Conservation (phyloP, 352 stramenopile species). For the Pythium insidiosum region DNA sequence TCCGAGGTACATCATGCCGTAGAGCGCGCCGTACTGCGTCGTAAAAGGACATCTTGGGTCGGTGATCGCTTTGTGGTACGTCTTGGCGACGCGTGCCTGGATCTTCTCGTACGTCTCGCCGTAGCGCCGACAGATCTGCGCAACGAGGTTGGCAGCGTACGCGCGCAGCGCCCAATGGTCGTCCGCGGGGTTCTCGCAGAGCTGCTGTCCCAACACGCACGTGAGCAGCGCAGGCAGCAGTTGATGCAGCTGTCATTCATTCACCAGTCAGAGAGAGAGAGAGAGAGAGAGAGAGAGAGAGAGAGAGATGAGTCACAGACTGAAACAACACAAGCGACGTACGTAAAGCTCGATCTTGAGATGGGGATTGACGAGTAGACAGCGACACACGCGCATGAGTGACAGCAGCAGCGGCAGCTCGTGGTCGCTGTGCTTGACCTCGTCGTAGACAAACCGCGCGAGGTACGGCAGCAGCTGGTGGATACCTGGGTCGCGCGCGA, state of each 20-base stretch:
- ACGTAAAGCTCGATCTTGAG: slow-evolving; percentile 92
- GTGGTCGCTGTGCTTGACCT: slow-evolving; percentile 80
- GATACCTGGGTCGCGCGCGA: slow-evolving; percentile 80
- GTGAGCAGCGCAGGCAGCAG: slow-evolving; percentile 90
- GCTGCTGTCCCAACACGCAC: slow-evolving; percentile 86
- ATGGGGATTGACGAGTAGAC: slow-evolving; percentile 86
- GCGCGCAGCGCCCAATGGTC: slow-evolving; percentile 90
- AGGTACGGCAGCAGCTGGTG: slow-evolving; percentile 88
- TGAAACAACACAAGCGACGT: slow-evolving; percentile 9
- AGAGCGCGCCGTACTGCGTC: slow-evolving; percentile 90
- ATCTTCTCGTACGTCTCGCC: slow-evolving; percentile 90
- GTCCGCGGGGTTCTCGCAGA: slow-evolving; percentile 79
- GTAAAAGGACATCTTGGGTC: slow-evolving; percentile 68
- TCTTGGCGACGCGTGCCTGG: slow-evolving; percentile 88
- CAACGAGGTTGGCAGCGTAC: slow-evolving; percentile 71
- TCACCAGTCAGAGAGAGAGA: not conserved
- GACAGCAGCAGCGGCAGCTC: slow-evolving; percentile 70
- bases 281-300: no score
- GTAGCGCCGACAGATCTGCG: slow-evolving; percentile 78
- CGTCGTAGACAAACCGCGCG: slow-evolving; percentile 82
- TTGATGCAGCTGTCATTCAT: slow-evolving; percentile 93
- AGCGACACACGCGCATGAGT: slow-evolving; percentile 86
- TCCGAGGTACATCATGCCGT: slow-evolving; percentile 81
- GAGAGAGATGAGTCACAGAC: not conserved
- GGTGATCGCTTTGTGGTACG: slow-evolving; percentile 83